Base-by-base conservation (phyloP, 139 green algal genomes). In the Zygnema circumcarinatum region DNA sequence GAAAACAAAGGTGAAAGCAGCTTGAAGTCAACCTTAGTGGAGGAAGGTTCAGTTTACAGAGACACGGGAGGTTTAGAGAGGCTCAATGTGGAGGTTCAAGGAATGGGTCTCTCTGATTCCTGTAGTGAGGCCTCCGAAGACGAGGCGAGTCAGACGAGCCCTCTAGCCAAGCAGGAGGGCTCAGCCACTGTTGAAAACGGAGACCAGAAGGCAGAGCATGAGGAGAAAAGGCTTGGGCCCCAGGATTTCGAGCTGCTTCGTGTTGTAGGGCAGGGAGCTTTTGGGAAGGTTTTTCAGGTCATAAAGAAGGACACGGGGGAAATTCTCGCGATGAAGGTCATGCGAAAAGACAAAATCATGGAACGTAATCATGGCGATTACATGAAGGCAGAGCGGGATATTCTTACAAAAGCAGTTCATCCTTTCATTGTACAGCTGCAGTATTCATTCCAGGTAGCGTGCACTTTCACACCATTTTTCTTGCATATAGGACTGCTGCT, bases 351-450 rank as follows among this genome's bases (percentile, higher is more conserved):
- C 53, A 87, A 88, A 75, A 98, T 99, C 84, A 87, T 99, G 84
- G 93, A 96, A 90, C 93, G 92, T 68, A 95, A 98, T 84, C 96
- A 99, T 87, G 69, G 82, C 0, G 94, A 97, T 36, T 99, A 99
- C 84, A 94, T 99, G 73, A 68, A 86, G 0, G 92, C 93, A 0
- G 97, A 99, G 94, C 87, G 96, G 0, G 95, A 99, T 82, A 93
- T 98, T 82, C 94, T 99, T 21, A 99, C 95, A 0, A 79, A 92
- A 1, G 93, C 99, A 29, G 83, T 94, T 38, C 97, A 99, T 92
- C 97, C 97, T 20, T 99, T 97, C 95, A 98, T 99, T 42, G 97
- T 99, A 33, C 95, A 92, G 11, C 85, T 99, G 86, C 92, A 94
- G 40, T 98, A 95, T 86, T 97, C 94, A 3, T 98, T 98, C 92